These are phyloP conservation scores for Tetragonia tetragonoides DNA, from an alignment of 148 eudicot genomes.

Conservation along the genomic window DNA sequence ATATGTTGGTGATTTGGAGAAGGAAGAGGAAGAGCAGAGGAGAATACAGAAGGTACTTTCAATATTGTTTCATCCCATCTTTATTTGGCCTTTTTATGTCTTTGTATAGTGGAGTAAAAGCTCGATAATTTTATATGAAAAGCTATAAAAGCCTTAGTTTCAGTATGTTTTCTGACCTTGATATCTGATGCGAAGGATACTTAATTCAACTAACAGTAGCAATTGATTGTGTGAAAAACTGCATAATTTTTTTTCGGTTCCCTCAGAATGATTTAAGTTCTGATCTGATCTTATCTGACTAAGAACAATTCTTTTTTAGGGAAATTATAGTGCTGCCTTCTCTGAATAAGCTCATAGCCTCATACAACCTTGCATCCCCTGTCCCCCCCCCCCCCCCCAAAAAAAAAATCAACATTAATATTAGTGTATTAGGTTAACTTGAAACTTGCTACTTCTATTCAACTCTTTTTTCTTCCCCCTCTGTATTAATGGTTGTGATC, in stretches of 20 bases:
- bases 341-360: too few species aligned
- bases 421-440: not conserved
- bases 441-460: not conserved
- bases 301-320: too few species aligned
- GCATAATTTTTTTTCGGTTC: too few species aligned
- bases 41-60: conserved; percentile 68
- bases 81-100: not conserved
- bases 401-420: not conserved
- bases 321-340: too few species aligned
- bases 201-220: not conserved
- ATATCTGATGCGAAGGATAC: not conserved
- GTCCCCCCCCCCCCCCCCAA: not conserved
- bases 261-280: too few species aligned
- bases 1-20: conserved; percentile 81
- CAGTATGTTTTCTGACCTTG: not conserved
- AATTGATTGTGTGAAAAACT: too few species aligned
- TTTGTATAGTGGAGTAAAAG: not conserved
- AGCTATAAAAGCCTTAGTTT: not conserved
- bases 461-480: not conserved
- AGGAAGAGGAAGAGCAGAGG: conserved; percentile 91
- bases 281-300: too few species aligned
- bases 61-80: not conserved
- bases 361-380: not conserved
- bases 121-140: not conserved
- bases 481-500: conserved; percentile 20